Conservation (phyloP, 2,329 filamentous ascomycete genomes). For the Dactylonectria macrodidyma region DNA sequence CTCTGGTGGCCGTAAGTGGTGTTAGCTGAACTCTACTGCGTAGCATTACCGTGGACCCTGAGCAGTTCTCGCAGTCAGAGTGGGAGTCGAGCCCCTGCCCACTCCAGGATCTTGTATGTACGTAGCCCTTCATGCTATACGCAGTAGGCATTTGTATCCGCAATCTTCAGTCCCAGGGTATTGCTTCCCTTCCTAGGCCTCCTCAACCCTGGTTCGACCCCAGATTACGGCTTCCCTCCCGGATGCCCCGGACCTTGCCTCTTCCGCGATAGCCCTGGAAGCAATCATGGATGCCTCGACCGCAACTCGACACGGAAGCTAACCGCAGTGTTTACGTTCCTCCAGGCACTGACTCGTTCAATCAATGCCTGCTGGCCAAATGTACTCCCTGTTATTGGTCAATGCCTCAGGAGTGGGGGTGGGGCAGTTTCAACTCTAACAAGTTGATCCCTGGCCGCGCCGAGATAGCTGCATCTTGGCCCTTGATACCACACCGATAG, state of each 20-base stretch:
- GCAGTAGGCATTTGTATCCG: neutral
- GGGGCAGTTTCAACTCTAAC: slow-evolving; percentile 2
- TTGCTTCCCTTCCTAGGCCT: neutral
- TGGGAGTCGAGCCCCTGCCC: neutral
- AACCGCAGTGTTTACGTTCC: neutral
- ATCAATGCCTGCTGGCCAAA: slow-evolving; percentile 1
- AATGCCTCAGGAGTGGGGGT: slow-evolving; percentile 29
- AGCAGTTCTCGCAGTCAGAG: neutral
- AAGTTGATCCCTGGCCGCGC: slow-evolving; percentile 13
- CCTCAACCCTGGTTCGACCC: neutral
- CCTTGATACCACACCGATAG: slow-evolving; percentile 10
- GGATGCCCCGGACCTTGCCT: neutral
- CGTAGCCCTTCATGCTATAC: no score
- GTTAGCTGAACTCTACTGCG: neutral
- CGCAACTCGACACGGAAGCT: neutral
- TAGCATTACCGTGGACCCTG: neutral
- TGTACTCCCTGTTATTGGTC: slow-evolving; percentile 20
- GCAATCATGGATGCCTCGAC: neutral
- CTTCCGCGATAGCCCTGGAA: neutral
- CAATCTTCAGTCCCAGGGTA: neutral
- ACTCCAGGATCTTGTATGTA: neutral
- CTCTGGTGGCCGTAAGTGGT: neutral
- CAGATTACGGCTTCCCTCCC: slow-evolving; percentile 6
- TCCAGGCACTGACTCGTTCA: slow-evolving; percentile 22
- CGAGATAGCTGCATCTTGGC: slow-evolving; percentile 24